Evolutionary conservation across 2,329 filamentous ascomycete species (phyloP), one percentile per base, ranked within the genome.

Genomic region (Podosphaera leucotricha): DNA sequence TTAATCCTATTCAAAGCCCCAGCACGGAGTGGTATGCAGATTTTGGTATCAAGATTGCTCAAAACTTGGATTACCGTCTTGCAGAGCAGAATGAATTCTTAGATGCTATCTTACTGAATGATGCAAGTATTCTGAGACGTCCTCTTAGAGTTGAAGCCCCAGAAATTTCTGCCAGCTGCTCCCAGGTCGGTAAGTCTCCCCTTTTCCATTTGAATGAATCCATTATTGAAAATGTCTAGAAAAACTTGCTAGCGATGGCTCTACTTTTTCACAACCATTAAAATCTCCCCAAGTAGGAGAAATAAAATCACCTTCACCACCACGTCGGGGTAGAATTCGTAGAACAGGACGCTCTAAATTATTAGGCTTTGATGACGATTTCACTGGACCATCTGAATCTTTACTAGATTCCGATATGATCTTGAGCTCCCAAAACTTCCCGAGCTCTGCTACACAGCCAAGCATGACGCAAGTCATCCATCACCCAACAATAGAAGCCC

Each of bases 71-170:
- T 48, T 85, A 92, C 57, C 74, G 84, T 3, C 76, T 85, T 2
- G 77, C 94, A 44, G 76, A 87, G 52, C 85, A 94, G 55, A 85
- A 80, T 46, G 86, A 94, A 53, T 92, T 98, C 49, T 67, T 98
- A 2, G 84, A 93, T 58, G 81, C 81, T 1, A 90, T 98, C 39
- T 62, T 95, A 22, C 75, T 67, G n/a, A 80, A 79, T 43, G 78
- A 95, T 61, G 73, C 83, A 6, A 73, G 70, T 47, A 68, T 71
- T 38, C 65, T 95, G 18, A 75, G 81, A 46, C 71, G 75, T 33
- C 70, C 76, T 5, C 67, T 92, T 2, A 68, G 78, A 50, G 61
- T 71, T 36, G 66, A 66, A 46, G 56, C 51, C 42, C 60, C 48
- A 46, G 55, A 37, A 11, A 43, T 46, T 20, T 44, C 46, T 8